Base-by-base conservation (phyloP, 163 green algal species). In the Prototheca wickerhamii region DNA sequence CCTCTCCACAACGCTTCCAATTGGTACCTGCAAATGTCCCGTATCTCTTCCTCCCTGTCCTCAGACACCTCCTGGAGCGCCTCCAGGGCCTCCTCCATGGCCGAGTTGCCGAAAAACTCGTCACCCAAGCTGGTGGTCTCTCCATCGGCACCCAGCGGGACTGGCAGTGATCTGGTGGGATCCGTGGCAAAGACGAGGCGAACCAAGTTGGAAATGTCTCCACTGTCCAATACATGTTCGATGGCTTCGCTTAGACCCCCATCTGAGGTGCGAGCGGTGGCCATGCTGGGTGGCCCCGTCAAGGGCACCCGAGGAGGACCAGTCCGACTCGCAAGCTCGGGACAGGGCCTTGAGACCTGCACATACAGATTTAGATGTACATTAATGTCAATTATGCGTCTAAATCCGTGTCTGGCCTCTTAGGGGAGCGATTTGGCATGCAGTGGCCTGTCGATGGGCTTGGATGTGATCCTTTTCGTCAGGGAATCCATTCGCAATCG, bases 31-130 rank as follows among this genome's bases (percentile, higher is more conserved):
- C 68, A 75, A 12, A 75, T 71, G n/a, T 71, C 56, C 25, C 46
- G 18, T 21, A 76, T 71, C 58, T 76, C 69, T 15, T 55, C 59
- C 40, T 70, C 59, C 69, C 63, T 62, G 28, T 71, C 69, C 43
- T 72, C 69, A 4, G 44, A 54, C 26, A 71, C 69, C 42, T 64
- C 53, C 52, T 50, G 26, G 25, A 71, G 58, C 31, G 58, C 59
- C 51, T 50, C 33, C 46, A 76, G 40, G 30, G 65, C 58, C 0
- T 35, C 44, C 1, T 71, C 63, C 15, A 70, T 32, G 8, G 26
- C 15, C 21, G 26, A 54, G 25, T 20, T 23, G 35, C 52, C 37
- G 34, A 60, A 26, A n/a, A 53, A 25, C 2, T 46, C 57, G 4
- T 59, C 21, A 0, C 37, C 46, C 52, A 61, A 31, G 57, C 56